Evolutionary conservation across 2,329 filamentous ascomycete species (phyloP), one percentile per base, ranked within the genome.

Genomic region (Ophiostoma populinum): DNA sequence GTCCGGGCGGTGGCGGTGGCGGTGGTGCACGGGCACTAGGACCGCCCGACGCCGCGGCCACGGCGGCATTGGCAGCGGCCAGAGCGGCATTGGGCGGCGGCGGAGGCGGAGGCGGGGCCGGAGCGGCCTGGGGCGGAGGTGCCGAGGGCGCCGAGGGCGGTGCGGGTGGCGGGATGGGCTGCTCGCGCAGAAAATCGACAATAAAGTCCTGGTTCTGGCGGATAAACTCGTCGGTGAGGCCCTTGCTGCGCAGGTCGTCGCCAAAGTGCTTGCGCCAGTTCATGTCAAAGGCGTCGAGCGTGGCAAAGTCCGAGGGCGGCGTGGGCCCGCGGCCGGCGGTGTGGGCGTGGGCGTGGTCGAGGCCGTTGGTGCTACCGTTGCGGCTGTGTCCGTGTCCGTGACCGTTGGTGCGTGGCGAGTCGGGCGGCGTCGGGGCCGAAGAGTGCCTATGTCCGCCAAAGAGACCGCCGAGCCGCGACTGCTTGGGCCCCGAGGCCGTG

Each of bases 121-220:
- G 33, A 12, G 31, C n/a, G n/a, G n/a, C n/a, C n/a, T n/a, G 24
- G 7, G 35, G 30, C 24, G 17, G 9, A 15, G 47, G 5, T 37
- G 42, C 32, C 42, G 36, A n/a, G 42, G 40, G 8, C 17, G 13
- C 32, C 32, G 13, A 17, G 37, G 32, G 24, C 17, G 44, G 35
- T 6, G 42, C 24, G 10, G 45, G 28, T 26, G 26, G 17, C 5
- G 35, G 58, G 43, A 19, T 16, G 8, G 33, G 65, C 44, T 75
- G 64, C 39, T 73, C 58, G 43, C 64, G 65, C 40, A 77, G 54
- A 46, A 75, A 77, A 25, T 72, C 64, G 43, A 75, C 64, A 47
- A 77, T 77, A 43, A 77, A 77, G 45, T 75, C 70, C 46, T 77
- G 72, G 46, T 77, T 75, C 24, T 75, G 70, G 43, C 65, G 67